phyloP scores from a whole-genome alignment of 768 basidiomycete species.

The Phaeotremella fagi region DNA sequence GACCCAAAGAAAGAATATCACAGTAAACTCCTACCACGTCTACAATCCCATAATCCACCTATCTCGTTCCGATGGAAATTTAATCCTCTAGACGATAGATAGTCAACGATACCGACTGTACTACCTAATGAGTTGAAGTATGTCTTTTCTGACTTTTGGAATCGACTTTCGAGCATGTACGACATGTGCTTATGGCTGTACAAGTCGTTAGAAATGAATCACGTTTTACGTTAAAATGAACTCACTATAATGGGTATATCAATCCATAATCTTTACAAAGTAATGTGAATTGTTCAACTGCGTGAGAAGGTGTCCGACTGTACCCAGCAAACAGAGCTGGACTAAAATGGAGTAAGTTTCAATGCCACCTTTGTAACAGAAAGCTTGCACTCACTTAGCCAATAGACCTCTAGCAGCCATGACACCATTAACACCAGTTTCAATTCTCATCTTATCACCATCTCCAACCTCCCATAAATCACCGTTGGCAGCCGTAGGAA shows the following conservation, averaged over 20 bases:
- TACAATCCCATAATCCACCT: conserved; percentile 30
- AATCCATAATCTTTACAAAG: conserved; percentile 49
- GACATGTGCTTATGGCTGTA: conserved; percentile 50
- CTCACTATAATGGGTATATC: conserved; percentile 50
- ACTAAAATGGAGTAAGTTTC: not conserved
- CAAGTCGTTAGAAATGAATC: too few species aligned
- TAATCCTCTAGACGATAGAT: conserved; percentile 46
- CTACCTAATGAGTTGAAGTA: conserved; percentile 50
- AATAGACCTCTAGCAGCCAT: conserved; percentile 54
- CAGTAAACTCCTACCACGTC: conserved; percentile 16
- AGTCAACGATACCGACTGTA: conserved; percentile 49
- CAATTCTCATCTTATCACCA: conserved; percentile 45
- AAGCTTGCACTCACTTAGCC: conserved; percentile 48
- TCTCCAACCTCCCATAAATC: conserved; percentile 52
- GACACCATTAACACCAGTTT: conserved; percentile 51
- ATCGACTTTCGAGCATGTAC: conserved; percentile 51
- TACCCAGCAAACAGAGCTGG: conserved; percentile 52
- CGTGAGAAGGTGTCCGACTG: conserved; percentile 47
- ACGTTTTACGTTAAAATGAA: too few species aligned
- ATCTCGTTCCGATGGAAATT: conserved; percentile 10
- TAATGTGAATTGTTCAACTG: conserved; percentile 49
- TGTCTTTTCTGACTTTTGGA: conserved; percentile 46
- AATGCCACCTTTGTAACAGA: not conserved
- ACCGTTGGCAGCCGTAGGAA: conserved; percentile 53
- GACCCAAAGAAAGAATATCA: not conserved